Percentiles rank a stretch among this genome's conserved stretches.
Conservation (phyloP, 441 rosid genomes). For the Brassica balearica region DNA sequence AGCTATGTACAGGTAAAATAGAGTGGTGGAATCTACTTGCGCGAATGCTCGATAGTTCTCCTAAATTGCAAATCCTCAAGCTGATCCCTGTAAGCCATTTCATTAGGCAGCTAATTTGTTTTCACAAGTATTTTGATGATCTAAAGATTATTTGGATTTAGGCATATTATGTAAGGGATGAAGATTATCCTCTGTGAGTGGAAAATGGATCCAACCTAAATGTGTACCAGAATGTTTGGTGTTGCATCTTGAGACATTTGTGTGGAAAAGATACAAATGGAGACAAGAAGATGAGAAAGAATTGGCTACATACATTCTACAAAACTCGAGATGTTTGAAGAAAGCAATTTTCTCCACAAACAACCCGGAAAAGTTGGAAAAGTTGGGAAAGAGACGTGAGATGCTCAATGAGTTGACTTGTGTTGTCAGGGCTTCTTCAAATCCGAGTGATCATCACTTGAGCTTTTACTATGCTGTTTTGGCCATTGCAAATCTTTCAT, state of each 20-base stretch:
- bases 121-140: not conserved
- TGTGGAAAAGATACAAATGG: not conserved
- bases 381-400: constrained; percentile 11
- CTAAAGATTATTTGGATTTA: not conserved
- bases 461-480: not conserved
- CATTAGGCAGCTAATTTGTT: not conserved
- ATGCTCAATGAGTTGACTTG: constrained; percentile 18
- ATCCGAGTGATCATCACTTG: not conserved
- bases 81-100: not conserved
- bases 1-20: not conserved
- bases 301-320: not conserved
- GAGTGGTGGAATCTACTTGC: not conserved
- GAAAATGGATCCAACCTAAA: not conserved
- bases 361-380: not conserved
- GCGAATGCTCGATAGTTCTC: not conserved
- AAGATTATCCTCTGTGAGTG: not conserved
- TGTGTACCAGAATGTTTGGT: not conserved
- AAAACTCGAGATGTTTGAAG: not conserved
- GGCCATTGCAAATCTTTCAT: not conserved
- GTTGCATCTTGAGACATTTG: not conserved
- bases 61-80: not conserved
- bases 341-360: constrained; percentile 1
- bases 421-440: not conserved
- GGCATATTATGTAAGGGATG: not conserved
- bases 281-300: not conserved